Base-by-base conservation (phyloP, 768 basidiomycete species). In the Hygrocybe coccinea region DNA sequence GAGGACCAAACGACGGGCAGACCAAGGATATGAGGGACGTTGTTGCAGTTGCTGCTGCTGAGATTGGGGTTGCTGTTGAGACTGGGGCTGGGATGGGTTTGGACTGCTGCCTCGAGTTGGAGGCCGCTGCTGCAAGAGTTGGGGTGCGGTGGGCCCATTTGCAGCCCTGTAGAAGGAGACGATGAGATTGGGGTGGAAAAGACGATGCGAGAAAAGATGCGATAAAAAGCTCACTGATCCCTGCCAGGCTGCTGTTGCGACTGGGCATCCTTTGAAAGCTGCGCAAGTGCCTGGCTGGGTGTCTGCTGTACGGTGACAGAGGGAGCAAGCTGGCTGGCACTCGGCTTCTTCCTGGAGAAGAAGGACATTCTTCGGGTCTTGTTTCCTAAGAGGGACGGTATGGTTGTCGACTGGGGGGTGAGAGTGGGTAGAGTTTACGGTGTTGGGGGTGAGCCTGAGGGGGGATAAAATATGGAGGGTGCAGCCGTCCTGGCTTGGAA, bases 301-400 rank as follows among this genome's bases (percentile, higher is more conserved):
- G 84, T 81, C 67, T 85, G 83, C 6, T 80, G 74, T 52, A 85
- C 73, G 41, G 82, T 79, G 61, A 85, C 82, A 64, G 79, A 60
- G 24, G 74, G 62, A 52, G 52, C 46, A 10, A 73, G 71, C 61
- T 78, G 78, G 21, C 70, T 72, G 61, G 74, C 71, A 49, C 74
- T 80, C 52, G 81, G 80, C 81, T 89, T 91, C 85, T 85, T 90
- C 81, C 88, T 81, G 43, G 83, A 86, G 82, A 92, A 92, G 88
- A 91, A 92, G 80, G 89, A 90, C 90, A 92, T 92, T 83, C 86
- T 86, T 71, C 84, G 75, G 60, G 81, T 65, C 72, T 81, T 79
- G 68, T 69, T 67, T 61, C 76, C 75, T 69, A 85, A 72, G 71
- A 86, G 70, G 67, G 81, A 87, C 82, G 83, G 79, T 79, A 86